Percentiles rank a stretch among this genome's conserved stretches.
phyloP scores from a whole-genome alignment of 305 asterid genomes.

The Fraxinus nigra region DNA sequence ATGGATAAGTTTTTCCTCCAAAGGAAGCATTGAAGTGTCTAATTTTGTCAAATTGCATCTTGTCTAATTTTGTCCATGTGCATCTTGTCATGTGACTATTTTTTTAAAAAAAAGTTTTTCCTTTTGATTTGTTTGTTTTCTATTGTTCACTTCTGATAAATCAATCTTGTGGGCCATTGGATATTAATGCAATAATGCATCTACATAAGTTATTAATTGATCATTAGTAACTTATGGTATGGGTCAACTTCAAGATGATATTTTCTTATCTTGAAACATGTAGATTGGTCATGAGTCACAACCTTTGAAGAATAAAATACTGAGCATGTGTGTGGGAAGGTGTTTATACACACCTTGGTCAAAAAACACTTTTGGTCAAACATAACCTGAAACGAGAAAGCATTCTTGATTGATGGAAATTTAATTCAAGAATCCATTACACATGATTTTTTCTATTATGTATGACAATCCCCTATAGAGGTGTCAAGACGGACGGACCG shows the following conservation, averaged over 20 bases:
- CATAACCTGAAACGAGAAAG: neutral
- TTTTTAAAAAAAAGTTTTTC: neutral
- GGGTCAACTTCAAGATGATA: slow-evolving; percentile 11
- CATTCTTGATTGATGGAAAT: neutral
- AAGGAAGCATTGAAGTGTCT: neutral
- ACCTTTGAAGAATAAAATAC: neutral
- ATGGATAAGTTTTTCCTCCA: neutral
- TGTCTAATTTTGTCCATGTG: neutral
- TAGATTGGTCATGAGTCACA: neutral
- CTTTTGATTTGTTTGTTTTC: neutral
- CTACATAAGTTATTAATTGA: neutral
- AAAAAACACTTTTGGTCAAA: neutral
- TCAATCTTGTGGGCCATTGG: neutral
- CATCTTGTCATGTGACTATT: neutral
- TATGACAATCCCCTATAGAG: neutral
- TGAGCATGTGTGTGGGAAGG: neutral
- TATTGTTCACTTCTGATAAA: neutral
- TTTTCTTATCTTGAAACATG: neutral
- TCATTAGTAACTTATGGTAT: neutral
- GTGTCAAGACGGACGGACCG: no score
- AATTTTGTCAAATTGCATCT: neutral
- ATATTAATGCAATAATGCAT: neutral
- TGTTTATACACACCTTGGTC: neutral
- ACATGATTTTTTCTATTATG: neutral
- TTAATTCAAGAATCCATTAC: neutral